A percentile compares a stretch with the other conserved stretches of the same genome.
Conservation (phyloP, 345 rosid genomes). For the Xanthoceras sorbifolium region DNA sequence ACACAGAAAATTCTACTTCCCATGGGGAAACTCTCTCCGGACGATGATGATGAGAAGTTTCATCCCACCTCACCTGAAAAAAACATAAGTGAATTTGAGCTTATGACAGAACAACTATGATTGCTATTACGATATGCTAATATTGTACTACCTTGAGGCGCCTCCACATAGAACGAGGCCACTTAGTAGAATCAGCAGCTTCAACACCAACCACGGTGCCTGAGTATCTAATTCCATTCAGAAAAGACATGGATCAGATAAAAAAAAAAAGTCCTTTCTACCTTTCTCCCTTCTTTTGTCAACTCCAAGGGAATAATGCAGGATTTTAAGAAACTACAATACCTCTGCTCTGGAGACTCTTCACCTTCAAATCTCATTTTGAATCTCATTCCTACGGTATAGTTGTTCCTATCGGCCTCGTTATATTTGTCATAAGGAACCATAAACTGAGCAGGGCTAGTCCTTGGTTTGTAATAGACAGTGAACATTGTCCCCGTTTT, state of each 20-base stretch:
- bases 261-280: not conserved
- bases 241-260: constrained; percentile 7
- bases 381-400: constrained; percentile 60
- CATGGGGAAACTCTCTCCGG: constrained; percentile 64
- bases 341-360: constrained; percentile 68
- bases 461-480: constrained; percentile 68
- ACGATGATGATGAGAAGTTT: constrained; percentile 38
- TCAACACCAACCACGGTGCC: constrained; percentile 62
- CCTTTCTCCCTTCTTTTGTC: not conserved
- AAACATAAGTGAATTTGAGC: not conserved
- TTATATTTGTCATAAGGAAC: constrained; percentile 49
- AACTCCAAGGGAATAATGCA: not conserved
- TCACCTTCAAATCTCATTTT: constrained; percentile 64
- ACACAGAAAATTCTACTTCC: constrained; percentile 49
- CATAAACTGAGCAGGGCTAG: constrained; percentile 54
- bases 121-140: constrained; percentile 1
- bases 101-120: not conserved
- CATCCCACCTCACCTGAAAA: constrained; percentile 62
- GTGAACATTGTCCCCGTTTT: constrained; percentile 52
- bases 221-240: constrained; percentile 35
- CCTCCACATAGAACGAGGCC: constrained; percentile 68
- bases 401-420: constrained; percentile 42
- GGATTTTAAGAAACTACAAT: not conserved
- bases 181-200: constrained; percentile 46
- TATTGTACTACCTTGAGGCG: constrained; percentile 46